Evolutionary conservation across 495 filamentous ascomycete genomes (phyloP).

Genomic region (Cercophora scortea): DNA sequence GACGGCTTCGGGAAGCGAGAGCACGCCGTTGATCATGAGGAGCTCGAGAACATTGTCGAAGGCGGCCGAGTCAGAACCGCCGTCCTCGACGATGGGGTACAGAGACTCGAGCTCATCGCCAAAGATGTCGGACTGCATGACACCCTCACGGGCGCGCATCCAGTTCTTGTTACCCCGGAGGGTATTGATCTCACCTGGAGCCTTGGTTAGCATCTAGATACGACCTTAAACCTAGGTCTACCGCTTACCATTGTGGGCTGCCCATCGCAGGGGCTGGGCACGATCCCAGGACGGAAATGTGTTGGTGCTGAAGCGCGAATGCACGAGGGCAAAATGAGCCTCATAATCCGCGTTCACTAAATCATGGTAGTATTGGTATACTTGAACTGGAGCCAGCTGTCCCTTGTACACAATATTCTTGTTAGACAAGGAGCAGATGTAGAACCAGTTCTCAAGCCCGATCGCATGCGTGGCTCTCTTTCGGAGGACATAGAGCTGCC

Average conservation of each 20-base stretch:
- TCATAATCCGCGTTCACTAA: conserved; percentile 96
- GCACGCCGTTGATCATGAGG: conserved; percentile 90
- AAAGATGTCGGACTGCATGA: conserved; percentile 89
- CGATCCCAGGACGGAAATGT: conserved; percentile 99
- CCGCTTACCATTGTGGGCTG: conserved; percentile 83
- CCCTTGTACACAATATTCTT: conserved; percentile 99
- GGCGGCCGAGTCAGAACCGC: conserved; percentile 94
- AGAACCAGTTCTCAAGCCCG: conserved; percentile 98
- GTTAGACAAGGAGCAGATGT: conserved; percentile 94
- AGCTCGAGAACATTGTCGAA: conserved; percentile 98
- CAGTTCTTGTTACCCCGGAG: conserved; percentile 99
- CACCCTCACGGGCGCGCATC: conserved; percentile 97
- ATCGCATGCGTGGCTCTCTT: conserved; percentile 93
- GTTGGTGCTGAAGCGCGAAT: conserved; percentile 98
- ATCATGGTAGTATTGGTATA: conserved; percentile 99
- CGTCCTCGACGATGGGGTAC: conserved; percentile 95
- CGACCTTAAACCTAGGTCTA: conserved; percentile 8
- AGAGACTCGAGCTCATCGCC: conserved; percentile 85
- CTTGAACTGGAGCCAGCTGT: conserved; percentile 89
- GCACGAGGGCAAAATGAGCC: conserved; percentile 94
- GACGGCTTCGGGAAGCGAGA: conserved; percentile 93
- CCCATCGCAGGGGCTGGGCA: conserved; percentile 94
- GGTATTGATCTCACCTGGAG: conserved; percentile 84
- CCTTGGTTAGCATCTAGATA: conserved; percentile 27
- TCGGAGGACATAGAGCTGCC: conserved; percentile 87